A percentile compares a stretch with the other conserved stretches of the same genome.
Evolutionary conservation across 768 basidiomycete genomes (phyloP).

Genomic region (Postia placenta): DNA sequence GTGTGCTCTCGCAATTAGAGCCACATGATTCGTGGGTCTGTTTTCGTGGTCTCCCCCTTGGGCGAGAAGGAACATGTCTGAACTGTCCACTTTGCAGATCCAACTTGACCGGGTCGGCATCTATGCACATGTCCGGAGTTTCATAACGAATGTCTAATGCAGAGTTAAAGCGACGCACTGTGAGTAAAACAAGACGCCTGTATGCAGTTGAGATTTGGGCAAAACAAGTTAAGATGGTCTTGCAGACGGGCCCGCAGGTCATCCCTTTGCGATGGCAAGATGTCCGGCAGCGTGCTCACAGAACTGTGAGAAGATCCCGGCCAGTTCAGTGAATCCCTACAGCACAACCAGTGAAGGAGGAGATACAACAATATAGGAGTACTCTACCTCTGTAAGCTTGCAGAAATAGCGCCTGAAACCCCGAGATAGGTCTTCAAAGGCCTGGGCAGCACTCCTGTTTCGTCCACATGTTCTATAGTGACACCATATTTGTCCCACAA

Average conservation of each 20-base stretch:
- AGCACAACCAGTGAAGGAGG: not conserved
- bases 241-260: conserved; percentile 12
- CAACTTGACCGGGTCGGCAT: too few species aligned
- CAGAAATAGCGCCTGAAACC: conserved; percentile 7
- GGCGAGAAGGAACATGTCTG: too few species aligned
- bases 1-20: too few species aligned
- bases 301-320: conserved; percentile 6
- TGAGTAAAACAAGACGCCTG: conserved; percentile 19
- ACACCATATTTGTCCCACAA: conserved; percentile 35
- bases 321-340: conserved; percentile 28
- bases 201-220: conserved; percentile 17
- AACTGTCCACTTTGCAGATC: too few species aligned
- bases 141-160: too few species aligned
- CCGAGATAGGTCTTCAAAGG: not conserved
- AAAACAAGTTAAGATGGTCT: conserved; percentile 17
- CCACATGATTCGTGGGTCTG: too few species aligned
- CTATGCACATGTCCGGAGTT: too few species aligned
- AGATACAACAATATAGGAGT: not conserved
- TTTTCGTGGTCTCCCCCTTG: too few species aligned
- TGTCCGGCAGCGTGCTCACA: not conserved
- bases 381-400: conserved; percentile 6
- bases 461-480: conserved; percentile 40
- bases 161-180: conserved; percentile 2
- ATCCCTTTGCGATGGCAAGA: conserved; percentile 6
- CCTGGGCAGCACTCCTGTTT: conserved; percentile 1